Evolutionary conservation across 768 basidiomycete genomes (phyloP), one percentile per base, ranked within the genome.

Genomic region (Xerocomellus intermedius): DNA sequence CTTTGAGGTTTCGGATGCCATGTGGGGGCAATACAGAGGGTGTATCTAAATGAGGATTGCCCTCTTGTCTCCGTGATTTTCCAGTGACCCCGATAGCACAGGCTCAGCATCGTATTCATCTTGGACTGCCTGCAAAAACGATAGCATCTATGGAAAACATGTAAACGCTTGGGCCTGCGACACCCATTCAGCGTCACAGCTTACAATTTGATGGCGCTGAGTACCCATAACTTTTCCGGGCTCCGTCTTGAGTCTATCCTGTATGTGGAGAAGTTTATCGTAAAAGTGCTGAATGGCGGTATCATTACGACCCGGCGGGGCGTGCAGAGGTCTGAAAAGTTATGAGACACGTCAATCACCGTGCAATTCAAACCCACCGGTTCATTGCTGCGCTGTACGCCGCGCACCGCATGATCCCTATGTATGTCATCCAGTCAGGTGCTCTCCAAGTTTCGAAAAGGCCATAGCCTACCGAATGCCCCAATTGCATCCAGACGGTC

Each of bases 261-360:
- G 77, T 54, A 96, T 89, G 52, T 83, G 81, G 26, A 95, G 69
- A 33, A 96, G 78, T 70, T 95, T 96, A 62, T 93, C 90, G 60
- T 92, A 74, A 66, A 95, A 96, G 65, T 96, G 94, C 54, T 83
- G 81, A 26, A 94, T 83, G 5, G 90, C 85, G 0, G 85, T 84
- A 26, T 70, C 74, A 46, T 79, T 71, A 61, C 85, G 78, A 39
- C 73, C 79, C 43, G 73, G 53, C 4, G 84, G 82, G 7, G 73
- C 64, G 43, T 80, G 74, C 37, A 84, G 54, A 21, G 81, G 69
- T 21, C 75, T 80, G 38, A 7, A 61, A 44, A 5, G 10, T 9
- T 35, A 35, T 60, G 43, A 61, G 48, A 49, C 6, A 44, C 8
- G 17, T n/a, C 12, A 19, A 9, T 5, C 5, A 24, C n/a, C 35